Conservation (phyloP, 208 protist species). For the Leishmania braziliensis region DNA sequence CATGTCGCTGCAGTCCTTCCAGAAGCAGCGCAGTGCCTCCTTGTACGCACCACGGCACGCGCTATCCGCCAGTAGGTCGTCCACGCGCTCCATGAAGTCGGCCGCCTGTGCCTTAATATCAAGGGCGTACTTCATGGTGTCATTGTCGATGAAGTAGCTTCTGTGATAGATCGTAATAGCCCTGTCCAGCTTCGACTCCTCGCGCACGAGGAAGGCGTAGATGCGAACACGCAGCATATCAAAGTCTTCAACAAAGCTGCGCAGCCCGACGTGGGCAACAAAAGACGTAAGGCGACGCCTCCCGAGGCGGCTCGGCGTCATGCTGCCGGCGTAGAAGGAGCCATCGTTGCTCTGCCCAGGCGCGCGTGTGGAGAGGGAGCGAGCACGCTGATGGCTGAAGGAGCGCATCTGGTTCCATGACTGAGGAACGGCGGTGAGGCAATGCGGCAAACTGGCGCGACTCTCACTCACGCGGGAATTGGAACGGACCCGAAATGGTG, state of each 20-base stretch:
- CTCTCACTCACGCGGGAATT: constrained; percentile 14
- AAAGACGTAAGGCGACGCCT: constrained; percentile 35
- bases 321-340: not conserved
- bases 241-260: constrained; percentile 39
- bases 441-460: constrained; percentile 40
- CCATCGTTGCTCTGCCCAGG: not conserved
- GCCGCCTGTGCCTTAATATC: constrained; percentile 48
- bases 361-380: constrained; percentile 19
- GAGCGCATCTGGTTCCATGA: constrained; percentile 56
- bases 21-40: constrained; percentile 50
- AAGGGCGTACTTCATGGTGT: constrained; percentile 46
- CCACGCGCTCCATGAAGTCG: constrained; percentile 55
- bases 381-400: constrained; percentile 35
- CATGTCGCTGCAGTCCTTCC: constrained; percentile 60
- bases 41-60: constrained; percentile 42
- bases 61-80: constrained; percentile 41
- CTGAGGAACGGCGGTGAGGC: constrained; percentile 31
- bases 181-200: constrained; percentile 51
- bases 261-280: constrained; percentile 10
- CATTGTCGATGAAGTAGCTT: constrained; percentile 51
- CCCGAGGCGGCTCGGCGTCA: constrained; percentile 9
- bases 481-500: constrained; percentile 7
- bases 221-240: constrained; percentile 67
- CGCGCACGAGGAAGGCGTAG: constrained; percentile 63
- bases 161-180: constrained; percentile 37